A percentile compares a stretch with the other conserved stretches of the same genome.
phyloP scores from a whole-genome alignment of 2,329 filamentous ascomycete genomes.

The Rhexocercosporidium sp. region DNA sequence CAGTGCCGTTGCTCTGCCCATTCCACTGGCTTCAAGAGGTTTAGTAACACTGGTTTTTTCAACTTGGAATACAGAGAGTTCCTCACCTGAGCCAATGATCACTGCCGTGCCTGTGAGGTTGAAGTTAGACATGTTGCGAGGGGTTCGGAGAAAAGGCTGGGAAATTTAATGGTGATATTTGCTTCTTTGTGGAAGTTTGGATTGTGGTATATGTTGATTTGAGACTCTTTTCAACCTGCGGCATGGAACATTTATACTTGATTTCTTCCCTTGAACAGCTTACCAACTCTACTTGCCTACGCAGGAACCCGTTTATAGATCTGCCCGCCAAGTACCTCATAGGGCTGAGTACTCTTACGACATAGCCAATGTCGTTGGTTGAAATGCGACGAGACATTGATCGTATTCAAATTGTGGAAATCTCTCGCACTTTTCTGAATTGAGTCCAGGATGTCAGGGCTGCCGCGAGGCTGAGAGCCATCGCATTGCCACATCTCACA shows the following conservation, averaged over 20 bases:
- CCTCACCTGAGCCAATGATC: conserved; percentile 9
- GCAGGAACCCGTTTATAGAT: no score
- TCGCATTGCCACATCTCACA: conserved; percentile 1
- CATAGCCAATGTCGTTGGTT: neutral
- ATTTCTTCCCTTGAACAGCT: neutral
- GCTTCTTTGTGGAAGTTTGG: neutral
- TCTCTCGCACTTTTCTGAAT: neutral
- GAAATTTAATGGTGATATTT: neutral
- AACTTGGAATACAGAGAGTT: neutral
- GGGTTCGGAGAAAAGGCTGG: neutral
- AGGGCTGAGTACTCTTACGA: conserved; percentile 1
- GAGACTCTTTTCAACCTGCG: neutral
- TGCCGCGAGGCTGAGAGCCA: neutral
- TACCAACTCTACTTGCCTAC: neutral
- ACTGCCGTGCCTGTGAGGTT: conserved; percentile 8
- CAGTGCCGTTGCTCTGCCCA: conserved; percentile 24
- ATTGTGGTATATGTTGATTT: neutral
- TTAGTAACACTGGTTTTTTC: neutral
- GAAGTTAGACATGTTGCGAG: neutral
- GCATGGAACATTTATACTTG: neutral
- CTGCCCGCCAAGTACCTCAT: neutral
- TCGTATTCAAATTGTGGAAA: neutral
- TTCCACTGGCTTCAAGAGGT: neutral
- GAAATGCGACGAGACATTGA: neutral
- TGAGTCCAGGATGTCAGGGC: neutral